A percentile compares a stretch with the other conserved stretches of the same genome.
Conservation (phyloP, 2,329 filamentous ascomycete genomes). For the Trichoderma koningiopsis region DNA sequence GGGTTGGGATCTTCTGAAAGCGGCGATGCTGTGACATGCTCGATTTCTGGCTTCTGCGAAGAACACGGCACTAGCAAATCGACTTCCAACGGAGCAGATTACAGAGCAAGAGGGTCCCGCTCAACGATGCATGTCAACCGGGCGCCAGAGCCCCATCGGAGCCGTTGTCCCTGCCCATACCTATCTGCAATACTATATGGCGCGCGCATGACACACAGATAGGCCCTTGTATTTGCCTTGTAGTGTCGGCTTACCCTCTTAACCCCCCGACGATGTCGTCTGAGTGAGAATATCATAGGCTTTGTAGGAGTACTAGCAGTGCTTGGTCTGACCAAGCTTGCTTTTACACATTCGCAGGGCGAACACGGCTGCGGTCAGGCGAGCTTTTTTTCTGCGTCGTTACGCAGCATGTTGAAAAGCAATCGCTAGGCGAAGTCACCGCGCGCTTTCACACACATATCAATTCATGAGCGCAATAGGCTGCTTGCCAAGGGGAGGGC, state of each 20-base stretch:
- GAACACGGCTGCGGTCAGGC: background rate
- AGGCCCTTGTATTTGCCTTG: background rate
- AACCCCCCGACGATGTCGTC: background rate
- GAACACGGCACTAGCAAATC: background rate
- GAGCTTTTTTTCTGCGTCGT: background rate
- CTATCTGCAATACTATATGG: background rate
- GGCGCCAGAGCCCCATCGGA: background rate
- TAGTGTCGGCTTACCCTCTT: background rate
- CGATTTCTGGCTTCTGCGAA: background rate
- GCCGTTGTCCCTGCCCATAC: background rate
- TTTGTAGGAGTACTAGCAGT: background rate
- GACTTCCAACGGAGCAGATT: background rate
- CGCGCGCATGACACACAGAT: background rate
- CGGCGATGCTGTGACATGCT: background rate
- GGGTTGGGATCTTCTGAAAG: background rate
- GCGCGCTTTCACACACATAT: background rate
- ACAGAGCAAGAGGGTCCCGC: background rate
- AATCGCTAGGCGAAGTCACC: background rate
- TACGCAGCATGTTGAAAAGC: background rate
- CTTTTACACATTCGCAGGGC: constrained; percentile 1
- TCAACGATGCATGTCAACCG: constrained; percentile 1
- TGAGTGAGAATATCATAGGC: background rate
- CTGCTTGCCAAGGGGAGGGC: background rate
- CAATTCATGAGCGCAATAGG: background rate
- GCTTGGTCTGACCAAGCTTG: background rate